These are phyloP conservation scores for Fraxinus floribunda DNA, from an alignment of 305 asterid genomes.

Conservation along the genomic window DNA sequence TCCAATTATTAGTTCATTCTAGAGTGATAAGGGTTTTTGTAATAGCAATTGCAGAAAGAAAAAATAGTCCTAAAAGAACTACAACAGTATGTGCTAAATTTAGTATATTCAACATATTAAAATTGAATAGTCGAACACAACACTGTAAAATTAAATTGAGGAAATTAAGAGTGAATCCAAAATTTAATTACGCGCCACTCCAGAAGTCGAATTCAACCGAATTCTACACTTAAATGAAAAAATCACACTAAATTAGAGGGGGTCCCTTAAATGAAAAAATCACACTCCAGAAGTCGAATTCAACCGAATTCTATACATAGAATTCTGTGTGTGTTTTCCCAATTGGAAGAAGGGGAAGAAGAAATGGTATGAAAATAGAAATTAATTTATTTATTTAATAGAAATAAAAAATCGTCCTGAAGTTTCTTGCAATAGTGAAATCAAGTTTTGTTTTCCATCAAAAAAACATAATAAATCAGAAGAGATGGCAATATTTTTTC, in stretches of 20 bases:
- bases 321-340: neutral
- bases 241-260: neutral
- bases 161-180: neutral
- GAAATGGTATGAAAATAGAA: neutral
- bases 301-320: neutral
- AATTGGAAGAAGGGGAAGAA: neutral
- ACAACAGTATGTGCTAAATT: neutral
- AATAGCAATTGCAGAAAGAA: neutral
- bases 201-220: neutral
- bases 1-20: neutral
- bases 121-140: neutral
- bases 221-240: neutral
- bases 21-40: neutral
- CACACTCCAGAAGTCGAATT: no score
- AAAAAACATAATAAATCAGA: no score
- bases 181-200: neutral
- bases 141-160: neutral
- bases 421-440: neutral
- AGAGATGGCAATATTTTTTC: no score
- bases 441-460: no score
- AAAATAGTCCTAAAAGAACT: neutral
- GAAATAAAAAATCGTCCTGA: neutral
- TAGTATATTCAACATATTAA: neutral
- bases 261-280: no score
- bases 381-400: neutral